Percentiles rank a stretch among this genome's conserved stretches.
Conservation (phyloP, 768 basidiomycete species). For the Trametes elegans region DNA sequence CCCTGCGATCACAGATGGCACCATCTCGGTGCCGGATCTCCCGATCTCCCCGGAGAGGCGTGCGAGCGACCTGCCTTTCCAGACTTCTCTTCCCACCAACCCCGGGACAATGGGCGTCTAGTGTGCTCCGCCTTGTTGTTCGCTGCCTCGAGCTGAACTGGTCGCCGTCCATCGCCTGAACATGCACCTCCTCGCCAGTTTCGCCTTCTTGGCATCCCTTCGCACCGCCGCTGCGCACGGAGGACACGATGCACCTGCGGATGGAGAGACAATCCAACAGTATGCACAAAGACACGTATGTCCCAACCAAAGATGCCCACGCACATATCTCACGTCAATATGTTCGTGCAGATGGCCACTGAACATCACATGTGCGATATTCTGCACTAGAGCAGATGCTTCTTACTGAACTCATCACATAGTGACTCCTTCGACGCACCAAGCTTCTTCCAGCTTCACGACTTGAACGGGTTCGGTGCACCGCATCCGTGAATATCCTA, state of each 20-base stretch:
- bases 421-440: conserved; percentile 81
- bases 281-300: conserved; percentile 93
- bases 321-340: neutral
- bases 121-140: neutral
- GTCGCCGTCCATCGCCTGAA: neutral
- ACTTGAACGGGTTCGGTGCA: conserved; percentile 69
- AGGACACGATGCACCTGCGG: conserved; percentile 51
- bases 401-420: neutral
- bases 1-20: neutral
- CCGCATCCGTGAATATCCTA: neutral
- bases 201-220: conserved; percentile 36
- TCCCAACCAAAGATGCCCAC: conserved; percentile 19
- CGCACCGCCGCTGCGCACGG: conserved; percentile 52
- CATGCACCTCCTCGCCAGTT: conserved; percentile 50
- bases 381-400: neutral
- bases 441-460: conserved; percentile 95
- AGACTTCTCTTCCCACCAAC: neutral
- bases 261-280: conserved; percentile 66
- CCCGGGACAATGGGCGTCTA: neutral
- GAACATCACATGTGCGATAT: conserved; percentile 77
- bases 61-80: neutral
- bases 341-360: conserved; percentile 66
- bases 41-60: neutral
- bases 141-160: neutral
- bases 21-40: neutral